Evolutionary conservation across 2,329 filamentous ascomycete genomes (phyloP), one percentile per base, ranked within the genome.

Genomic region (Xylariaceae sp.): DNA sequence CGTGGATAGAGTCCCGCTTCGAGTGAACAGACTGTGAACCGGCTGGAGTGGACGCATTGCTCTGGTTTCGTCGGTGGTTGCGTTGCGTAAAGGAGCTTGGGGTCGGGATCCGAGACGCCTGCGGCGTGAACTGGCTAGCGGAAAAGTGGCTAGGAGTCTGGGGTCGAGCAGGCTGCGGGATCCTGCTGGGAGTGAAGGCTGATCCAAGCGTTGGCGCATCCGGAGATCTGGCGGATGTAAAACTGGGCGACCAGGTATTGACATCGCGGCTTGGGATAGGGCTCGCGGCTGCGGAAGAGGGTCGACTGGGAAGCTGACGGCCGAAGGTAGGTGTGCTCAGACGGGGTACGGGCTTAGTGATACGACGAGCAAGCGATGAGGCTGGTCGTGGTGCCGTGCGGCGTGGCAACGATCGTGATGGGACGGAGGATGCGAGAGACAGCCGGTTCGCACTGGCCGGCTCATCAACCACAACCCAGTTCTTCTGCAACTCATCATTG

Each of bases 381-480:
- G 60, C 9, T 66, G 74, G 75, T 52, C 78, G 77, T 10, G 65
- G 64, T 1, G 17, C 70, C 68, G 56, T 56, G 30, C 49, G 58
- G 30, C 56, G 56, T 35, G 71, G 75, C 15, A 66, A 59, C 5
- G 66, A 62, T 56, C 60, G 64, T 6, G 68, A 67, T 37, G 67
- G 65, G 10, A 61, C 56, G 44, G 63, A 68, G 10, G 64, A 30
- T 30, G 23, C 23, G 23, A 30, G 23, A 30, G 23, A 60, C 52
- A 61, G 66, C 34, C 62, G 63, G 18, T 54, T 59, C 42, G 62
- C 57, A 53, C 65, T 60, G 35, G 63, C 64, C 15, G 71, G 71
- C 50, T 80, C 79, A 57, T 76, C 76, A 30, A 92, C 84, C 63
- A 92, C 78, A 34, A 92, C 86, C 88, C 88, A 92, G 73, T 86